These are phyloP conservation scores for Rosa persica DNA, from an alignment of 306 rosid genomes.

Conservation along the genomic window DNA sequence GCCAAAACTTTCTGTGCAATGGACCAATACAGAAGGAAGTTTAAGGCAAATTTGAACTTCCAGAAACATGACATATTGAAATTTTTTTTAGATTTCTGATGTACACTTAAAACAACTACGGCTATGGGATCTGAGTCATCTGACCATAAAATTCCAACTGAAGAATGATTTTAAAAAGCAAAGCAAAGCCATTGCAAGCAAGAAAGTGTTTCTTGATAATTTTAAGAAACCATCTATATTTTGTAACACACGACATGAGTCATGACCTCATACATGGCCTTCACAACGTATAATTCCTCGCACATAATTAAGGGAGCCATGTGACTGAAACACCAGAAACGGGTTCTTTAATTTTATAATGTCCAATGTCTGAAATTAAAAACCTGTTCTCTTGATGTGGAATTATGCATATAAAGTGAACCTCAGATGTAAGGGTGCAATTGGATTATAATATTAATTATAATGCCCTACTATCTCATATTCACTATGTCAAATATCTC, in stretches of 20 bases:
- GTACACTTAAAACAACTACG: not conserved
- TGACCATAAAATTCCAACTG: not conserved
- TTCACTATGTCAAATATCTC: not conserved
- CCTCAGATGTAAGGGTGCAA: not conserved
- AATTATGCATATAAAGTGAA: not conserved
- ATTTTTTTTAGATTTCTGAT: not conserved
- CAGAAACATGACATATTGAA: not conserved
- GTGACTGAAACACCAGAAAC: no score
- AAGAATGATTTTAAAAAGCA: not conserved
- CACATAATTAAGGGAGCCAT: no score
- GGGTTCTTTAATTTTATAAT: not conserved
- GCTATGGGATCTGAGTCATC: not conserved
- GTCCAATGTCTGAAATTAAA: not conserved
- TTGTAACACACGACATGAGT: not conserved
- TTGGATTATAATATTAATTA: not conserved
- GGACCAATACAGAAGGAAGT: not conserved
- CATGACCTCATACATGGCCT: not conserved
- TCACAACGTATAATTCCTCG: not conserved
- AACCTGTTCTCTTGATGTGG: not conserved
- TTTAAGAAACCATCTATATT: not conserved
- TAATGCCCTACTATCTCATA: not conserved
- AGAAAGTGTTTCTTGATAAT: not conserved
- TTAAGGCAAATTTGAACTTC: slow-evolving; percentile 12
- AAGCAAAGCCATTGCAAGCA: not conserved
- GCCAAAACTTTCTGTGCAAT: slow-evolving; percentile 75